Percentiles rank a stretch among this genome's conserved stretches.
Evolutionary conservation across 2,329 filamentous ascomycete genomes (phyloP).

Genomic region (Diaporthe nobilis): DNA sequence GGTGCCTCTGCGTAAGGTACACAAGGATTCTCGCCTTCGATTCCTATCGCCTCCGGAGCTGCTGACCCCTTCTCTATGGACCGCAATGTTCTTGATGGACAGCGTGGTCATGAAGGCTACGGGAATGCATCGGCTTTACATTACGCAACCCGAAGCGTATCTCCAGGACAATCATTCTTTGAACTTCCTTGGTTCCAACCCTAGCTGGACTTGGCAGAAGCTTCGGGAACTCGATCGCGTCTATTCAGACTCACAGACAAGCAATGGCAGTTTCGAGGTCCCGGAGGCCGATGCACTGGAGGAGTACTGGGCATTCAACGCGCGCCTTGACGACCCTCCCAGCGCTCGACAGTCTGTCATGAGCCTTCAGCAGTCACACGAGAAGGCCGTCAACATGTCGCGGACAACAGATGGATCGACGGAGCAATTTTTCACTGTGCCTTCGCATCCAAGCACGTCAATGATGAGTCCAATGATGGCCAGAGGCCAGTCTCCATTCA

Average conservation of each 20-base stretch:
- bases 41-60: constrained; percentile 81
- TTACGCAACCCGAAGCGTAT: constrained; percentile 83
- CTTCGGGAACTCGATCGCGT: constrained; percentile 74
- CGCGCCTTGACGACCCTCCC: constrained; percentile 72
- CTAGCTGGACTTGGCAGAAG: constrained; percentile 79
- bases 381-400: constrained; percentile 43
- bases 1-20: constrained; percentile 83
- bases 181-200: constrained; percentile 60
- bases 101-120: constrained; percentile 81
- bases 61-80: constrained; percentile 80
- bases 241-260: constrained; percentile 62
- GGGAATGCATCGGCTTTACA: constrained; percentile 76
- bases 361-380: constrained; percentile 55
- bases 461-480: constrained; percentile 50
- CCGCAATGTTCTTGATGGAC: constrained; percentile 77
- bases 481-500: constrained; percentile 58
- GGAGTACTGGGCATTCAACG: constrained; percentile 77
- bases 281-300: constrained; percentile 75
- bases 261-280: constrained; percentile 57
- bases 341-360: constrained; percentile 59
- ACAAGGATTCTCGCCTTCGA: constrained; percentile 79
- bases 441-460: constrained; percentile 48
- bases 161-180: constrained; percentile 67
- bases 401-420: constrained; percentile 60
- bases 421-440: constrained; percentile 55